phyloP scores from a whole-genome alignment of 352 stramenopile species.

The Phytophthora idaei region DNA sequence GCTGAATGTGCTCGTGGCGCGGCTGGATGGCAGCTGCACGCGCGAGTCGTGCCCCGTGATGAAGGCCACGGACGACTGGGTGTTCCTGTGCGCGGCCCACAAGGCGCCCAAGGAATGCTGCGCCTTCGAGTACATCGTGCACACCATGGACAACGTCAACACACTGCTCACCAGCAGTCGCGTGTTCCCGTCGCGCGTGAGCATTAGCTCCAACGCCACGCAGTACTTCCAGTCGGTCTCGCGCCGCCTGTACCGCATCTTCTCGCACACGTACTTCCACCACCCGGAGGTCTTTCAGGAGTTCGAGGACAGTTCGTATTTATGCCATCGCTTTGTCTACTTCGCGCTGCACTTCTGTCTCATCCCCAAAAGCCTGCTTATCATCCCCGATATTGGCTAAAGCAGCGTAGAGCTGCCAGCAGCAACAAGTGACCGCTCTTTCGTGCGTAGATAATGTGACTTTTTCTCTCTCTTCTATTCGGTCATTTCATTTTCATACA shows the following conservation, averaged over 20 bases:
- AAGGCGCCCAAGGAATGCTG: slow-evolving; percentile 84
- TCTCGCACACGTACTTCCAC: slow-evolving; percentile 87
- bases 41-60: slow-evolving; percentile 74
- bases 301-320: slow-evolving; percentile 74
- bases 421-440: not conserved
- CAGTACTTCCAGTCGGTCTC: slow-evolving; percentile 90
- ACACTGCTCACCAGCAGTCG: slow-evolving; percentile 82
- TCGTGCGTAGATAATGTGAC: slow-evolving; percentile 18
- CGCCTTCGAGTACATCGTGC: slow-evolving; percentile 86
- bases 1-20: slow-evolving; percentile 76
- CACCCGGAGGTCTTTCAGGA: slow-evolving; percentile 76
- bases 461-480: not conserved
- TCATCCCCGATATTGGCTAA: slow-evolving; percentile 79
- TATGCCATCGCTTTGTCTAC: slow-evolving; percentile 88
- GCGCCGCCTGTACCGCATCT: slow-evolving; percentile 81
- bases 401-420: not conserved
- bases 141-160: slow-evolving; percentile 90
- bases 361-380: slow-evolving; percentile 84
- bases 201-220: slow-evolving; percentile 78
- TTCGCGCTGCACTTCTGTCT: slow-evolving; percentile 80
- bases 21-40: slow-evolving; percentile 70
- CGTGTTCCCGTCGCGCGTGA: slow-evolving; percentile 80
- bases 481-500: slow-evolving; percentile 5
- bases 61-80: slow-evolving; percentile 89
- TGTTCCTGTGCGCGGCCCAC: slow-evolving; percentile 85